phyloP scores from a whole-genome alignment of 495 filamentous ascomycete genomes.

The Xylaria venustula region DNA sequence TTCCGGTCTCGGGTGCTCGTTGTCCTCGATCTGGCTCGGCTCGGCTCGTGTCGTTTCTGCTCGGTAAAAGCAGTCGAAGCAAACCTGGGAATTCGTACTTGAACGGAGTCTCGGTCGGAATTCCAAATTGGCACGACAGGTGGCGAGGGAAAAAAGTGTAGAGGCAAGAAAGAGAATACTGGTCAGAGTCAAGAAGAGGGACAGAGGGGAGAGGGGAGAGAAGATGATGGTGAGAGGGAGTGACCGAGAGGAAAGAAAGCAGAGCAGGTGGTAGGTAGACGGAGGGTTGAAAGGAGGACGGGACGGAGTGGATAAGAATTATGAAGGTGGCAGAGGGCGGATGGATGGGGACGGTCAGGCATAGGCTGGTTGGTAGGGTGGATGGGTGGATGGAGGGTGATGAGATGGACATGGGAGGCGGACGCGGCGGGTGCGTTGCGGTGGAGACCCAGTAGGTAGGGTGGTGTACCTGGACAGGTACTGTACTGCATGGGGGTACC shows the following conservation, averaged over 20 bases:
- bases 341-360: background rate
- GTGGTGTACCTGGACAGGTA: too few species aligned
- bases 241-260: constrained; percentile 22
- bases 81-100: constrained; percentile 17
- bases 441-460: too few species aligned
- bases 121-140: constrained; percentile 23
- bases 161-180: constrained; percentile 13
- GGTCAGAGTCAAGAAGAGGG: constrained; percentile 15
- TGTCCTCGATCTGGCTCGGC: background rate
- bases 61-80: constrained; percentile 12
- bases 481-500: too few species aligned
- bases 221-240: constrained; percentile 22
- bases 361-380: too few species aligned
- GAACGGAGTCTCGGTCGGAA: constrained; percentile 17
- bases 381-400: too few species aligned
- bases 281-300: constrained; percentile 18
- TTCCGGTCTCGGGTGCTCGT: background rate
- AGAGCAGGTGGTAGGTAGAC: too few species aligned
- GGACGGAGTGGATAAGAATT: constrained; percentile 2
- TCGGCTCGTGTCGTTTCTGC: constrained; percentile 4
- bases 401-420: too few species aligned
- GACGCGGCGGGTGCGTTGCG: too few species aligned
- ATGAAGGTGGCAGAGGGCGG: background rate
- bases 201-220: constrained; percentile 15
- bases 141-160: constrained; percentile 22